Percentiles rank a stretch among this genome's conserved stretches.
Evolutionary conservation across 2,329 filamentous ascomycete species (phyloP).

Genomic region (Ophiocordyceps australis): DNA sequence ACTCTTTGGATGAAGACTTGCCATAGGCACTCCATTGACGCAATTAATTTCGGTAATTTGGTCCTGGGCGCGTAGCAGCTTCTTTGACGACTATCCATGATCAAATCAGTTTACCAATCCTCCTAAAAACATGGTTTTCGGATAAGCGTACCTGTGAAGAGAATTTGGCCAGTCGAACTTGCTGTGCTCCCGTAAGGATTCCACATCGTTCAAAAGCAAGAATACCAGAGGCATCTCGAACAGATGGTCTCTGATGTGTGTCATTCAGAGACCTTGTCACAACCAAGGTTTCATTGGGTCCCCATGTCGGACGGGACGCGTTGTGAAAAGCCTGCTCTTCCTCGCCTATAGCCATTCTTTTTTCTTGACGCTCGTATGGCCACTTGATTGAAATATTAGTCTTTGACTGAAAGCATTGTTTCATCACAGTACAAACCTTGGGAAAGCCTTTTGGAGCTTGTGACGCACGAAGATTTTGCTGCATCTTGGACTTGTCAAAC

Average conservation of each 20-base stretch:
- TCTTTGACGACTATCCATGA: conserved; percentile 35
- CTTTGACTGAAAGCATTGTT: conserved; percentile 19
- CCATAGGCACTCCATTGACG: conserved; percentile 40
- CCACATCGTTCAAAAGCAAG: conserved; percentile 18
- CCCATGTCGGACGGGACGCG: conserved; percentile 65
- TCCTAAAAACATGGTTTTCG: too few relatives aligned
- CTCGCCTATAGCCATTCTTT: conserved; percentile 45
- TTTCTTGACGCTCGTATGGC: conserved; percentile 67
- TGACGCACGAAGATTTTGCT: conserved; percentile 32
- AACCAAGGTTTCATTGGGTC: conserved; percentile 53
- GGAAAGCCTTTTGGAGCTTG: conserved; percentile 48
- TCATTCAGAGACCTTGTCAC: conserved; percentile 25
- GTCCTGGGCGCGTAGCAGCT: conserved; percentile 35
- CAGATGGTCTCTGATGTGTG: conserved; percentile 15
- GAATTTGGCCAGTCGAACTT: conserved; percentile 47
- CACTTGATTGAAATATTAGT: too few relatives aligned
- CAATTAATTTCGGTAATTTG: conserved; percentile 32
- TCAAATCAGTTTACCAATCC: too few relatives aligned
- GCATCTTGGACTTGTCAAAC: conserved; percentile 53
- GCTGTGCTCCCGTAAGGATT: conserved; percentile 43
- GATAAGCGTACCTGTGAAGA: conserved; percentile 33
- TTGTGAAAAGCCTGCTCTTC: conserved; percentile 51
- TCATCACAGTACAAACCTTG: conserved; percentile 58
- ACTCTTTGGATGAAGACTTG: conserved; percentile 21
- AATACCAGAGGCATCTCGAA: conserved; percentile 10